Conservation (phyloP, 2,329 filamentous ascomycete species). For the Beauveria brongniartii region DNA sequence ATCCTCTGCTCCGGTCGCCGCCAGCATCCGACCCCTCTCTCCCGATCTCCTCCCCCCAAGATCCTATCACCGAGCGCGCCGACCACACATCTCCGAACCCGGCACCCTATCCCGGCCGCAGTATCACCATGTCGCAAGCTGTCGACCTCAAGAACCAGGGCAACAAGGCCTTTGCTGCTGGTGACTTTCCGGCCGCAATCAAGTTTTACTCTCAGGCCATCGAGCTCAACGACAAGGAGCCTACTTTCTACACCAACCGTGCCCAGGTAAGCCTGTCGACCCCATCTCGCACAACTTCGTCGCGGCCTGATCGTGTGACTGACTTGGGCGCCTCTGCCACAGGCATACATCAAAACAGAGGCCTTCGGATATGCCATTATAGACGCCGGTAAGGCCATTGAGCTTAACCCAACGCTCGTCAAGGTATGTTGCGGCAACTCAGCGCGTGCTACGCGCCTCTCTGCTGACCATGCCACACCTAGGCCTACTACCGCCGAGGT, state of each 20-base stretch:
- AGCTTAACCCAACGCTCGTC: conserved; percentile 77
- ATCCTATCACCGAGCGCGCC: neutral
- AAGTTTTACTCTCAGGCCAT: conserved; percentile 85
- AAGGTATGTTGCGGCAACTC: conserved; percentile 52
- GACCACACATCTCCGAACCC: neutral
- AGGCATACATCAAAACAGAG: conserved; percentile 94
- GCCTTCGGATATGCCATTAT: conserved; percentile 87
- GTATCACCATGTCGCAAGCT: conserved; percentile 46
- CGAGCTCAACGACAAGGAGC: conserved; percentile 70
- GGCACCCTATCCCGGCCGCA: neutral
- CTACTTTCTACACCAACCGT: conserved; percentile 88
- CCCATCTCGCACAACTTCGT: conserved; percentile 13
- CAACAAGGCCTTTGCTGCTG: conserved; percentile 82
- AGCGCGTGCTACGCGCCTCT: no score
- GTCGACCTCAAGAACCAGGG: conserved; percentile 84
- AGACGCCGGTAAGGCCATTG: conserved; percentile 85
- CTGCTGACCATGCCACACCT: conserved; percentile 5
- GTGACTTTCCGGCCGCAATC: conserved; percentile 78
- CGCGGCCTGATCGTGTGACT: conserved; percentile 36
- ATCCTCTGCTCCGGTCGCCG: neutral
- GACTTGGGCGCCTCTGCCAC: conserved; percentile 20
- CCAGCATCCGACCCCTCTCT: neutral
- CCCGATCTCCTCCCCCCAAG: no score
- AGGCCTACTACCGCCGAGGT: conserved; percentile 93
- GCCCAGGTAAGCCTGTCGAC: conserved; percentile 56